Evolutionary conservation across 768 basidiomycete genomes (phyloP), one percentile per base, ranked within the genome.

Genomic region (Trametes cinnabarina): DNA sequence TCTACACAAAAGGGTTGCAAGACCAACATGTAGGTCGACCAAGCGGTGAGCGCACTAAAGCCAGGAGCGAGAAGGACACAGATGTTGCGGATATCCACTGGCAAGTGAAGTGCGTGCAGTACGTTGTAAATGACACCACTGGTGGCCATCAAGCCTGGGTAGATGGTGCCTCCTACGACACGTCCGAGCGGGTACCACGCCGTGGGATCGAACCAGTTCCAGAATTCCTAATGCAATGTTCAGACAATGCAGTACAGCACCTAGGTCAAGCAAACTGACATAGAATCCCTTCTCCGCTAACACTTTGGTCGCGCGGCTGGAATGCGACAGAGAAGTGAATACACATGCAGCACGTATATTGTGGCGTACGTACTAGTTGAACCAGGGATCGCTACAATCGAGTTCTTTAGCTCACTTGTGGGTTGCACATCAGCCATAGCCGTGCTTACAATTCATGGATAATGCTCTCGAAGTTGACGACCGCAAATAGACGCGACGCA

Each of bases 171-270:
- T 51, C 97, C 97, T 42, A 98, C 97, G 48, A 97, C 94, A 67
- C 97, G 93, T 43, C 97, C 97, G 0, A 99, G 85, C 11, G 97
- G 97, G 67, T 99, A 98, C 97, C 97, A 99, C 65, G 96, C 96
- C 3, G 96, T 97, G 20, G 95, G 95, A 74, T 99, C 97, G 71
- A 99, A 99, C 97, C 97, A 99, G 70, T 99, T 99, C 97, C 97
- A 99, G 76, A 99, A 98, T 86, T 91, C 96, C 94, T 97, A 61
- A 15, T 53, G 14, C 34, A 51, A 5, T 32, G n/a, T 42, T 58
- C n/a, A 32, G 12, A 12, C 32, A 51, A 42, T 64, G 41, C 65
- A 52, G 25, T 46, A 60, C 52, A 44, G 49, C 26, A 32, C 20
- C 52, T 4, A n/a, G 17, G 3, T n/a, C 5, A 19, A 9, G 20